Evolutionary conservation across 2,329 filamentous ascomycete genomes (phyloP), one percentile per base, ranked within the genome.

Genomic region (Neodidymelliopsis sp.): DNA sequence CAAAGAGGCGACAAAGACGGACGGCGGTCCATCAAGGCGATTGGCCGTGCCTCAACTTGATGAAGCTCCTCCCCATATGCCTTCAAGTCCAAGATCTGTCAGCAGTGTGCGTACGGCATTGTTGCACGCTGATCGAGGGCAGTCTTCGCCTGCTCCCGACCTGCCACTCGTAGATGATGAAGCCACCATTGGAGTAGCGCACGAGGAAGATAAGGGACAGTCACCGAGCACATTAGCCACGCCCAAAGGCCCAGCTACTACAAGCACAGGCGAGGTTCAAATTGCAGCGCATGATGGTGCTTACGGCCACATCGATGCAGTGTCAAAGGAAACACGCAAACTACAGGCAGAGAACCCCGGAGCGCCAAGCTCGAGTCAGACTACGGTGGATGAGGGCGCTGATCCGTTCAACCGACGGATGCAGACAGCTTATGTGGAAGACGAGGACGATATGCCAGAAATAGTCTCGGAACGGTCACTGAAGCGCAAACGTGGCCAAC

Each of bases 401-500:
- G 58, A 66, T 9, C 59, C 65, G 24, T 1, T 11, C 10, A 31
- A 40, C 23, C 20, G 35, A 42, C 36, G 38, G 23, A 31, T 34
- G 31, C 5, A 45, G 49, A 15, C 51, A 48, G 9, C 27, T 22
- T 11, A 43, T 6, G 31, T 43, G 15, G 50, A 49, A 7, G 45
- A 57, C 15, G 63, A 65, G 11, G 67, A 72, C n/a, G 73, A 77
- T n/a, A 55, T 68, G 12, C 77, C 76, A 4, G 55, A 74, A 16
- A 60, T 79, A 20, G 64, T 79, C 1, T 78, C 72, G 7, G 67
- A 70, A 33, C 67, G 75, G 16, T 67, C 70, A 2, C 59, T 79
- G 8, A 79, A 78, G 56, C 75, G 77, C 6, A 78, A 75, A 54
- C 62, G 71, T 13, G 54, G 39, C 10, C 53, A 59, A 31, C 48